Base-by-base conservation (phyloP, 1,284 basidiomycete species). In the Papiliotrema terrestris region DNA sequence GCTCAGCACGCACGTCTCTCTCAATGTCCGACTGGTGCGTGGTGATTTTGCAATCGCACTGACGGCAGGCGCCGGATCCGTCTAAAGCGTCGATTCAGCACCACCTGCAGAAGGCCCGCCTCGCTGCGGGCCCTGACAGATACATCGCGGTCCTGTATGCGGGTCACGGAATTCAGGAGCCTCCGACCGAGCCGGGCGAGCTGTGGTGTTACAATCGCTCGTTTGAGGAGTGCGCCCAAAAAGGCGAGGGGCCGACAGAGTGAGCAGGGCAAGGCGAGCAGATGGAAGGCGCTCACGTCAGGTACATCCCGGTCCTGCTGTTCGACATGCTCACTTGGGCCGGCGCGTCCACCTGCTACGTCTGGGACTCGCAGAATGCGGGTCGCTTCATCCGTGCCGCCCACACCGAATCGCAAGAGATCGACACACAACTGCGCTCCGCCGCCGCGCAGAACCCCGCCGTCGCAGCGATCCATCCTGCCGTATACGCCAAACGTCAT, bases 111-210 rank as follows among this genome's bases (percentile, higher is more conserved):
- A 57, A 61, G 45, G 67, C 69, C 11, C 57, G 69, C 26, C 52
- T 61, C 2, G 64, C 64, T 15, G 69, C 69, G 17, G 68, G 68
- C 3, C 48, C 52, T 1, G 46, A 72, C 26, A 56, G 56, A 38
- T 72, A 72, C 45, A 49, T 72, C 17, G 63, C 65, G 2, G 67
- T 66, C 23, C 41, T 69, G 23, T 72, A 72, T 53, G 55, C 50
- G 23, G 67, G 68, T 5, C 69, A 72, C 51, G 69, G 69, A 1
- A 72, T 72, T 9, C 68, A 72, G 52, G 69, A 72, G 50, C 67
- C 69, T 0, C 69, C 69, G 17, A 72, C 69, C 5, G 68, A 72
- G 42, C 67, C 68, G 3, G 69, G 69, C 5, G 69, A 72, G 58
- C 42, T 72, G 42, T 72, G 69, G 69, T 70, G 68, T 43, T 70